These are phyloP conservation scores for Arxiozyma telluris DNA, from an alignment of 1,139 yeast genomes.

Conservation along the genomic window DNA sequence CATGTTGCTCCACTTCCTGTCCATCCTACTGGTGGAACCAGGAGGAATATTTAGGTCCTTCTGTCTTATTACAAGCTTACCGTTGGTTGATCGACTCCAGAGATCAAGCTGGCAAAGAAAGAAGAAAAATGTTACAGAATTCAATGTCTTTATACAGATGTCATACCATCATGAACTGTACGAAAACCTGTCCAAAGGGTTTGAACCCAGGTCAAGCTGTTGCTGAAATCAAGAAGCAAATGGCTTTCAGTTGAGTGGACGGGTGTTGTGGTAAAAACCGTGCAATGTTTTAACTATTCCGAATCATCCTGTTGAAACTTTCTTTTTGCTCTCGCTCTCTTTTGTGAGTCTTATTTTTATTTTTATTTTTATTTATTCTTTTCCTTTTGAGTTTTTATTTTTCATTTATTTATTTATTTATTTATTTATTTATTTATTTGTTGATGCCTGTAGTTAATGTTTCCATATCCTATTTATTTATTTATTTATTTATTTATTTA, in stretches of 20 bases:
- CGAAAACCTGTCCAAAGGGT: conserved; percentile 98
- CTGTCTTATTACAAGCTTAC: conserved; percentile 97
- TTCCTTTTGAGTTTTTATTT: not conserved
- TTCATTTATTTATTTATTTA: not conserved
- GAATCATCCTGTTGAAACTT: too few relatives aligned
- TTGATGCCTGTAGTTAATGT: not conserved
- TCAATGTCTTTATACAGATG: conserved; percentile 98
- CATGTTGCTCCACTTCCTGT: conserved; percentile 98
- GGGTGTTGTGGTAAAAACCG: too few relatives aligned
- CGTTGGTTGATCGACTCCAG: conserved; percentile 98
- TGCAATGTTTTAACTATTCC: too few relatives aligned
- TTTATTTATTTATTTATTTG: not conserved
- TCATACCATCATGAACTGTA: conserved; percentile 98
- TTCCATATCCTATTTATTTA: not conserved
- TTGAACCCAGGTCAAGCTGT: conserved; percentile 97
- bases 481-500: not conserved
- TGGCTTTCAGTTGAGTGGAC: conserved; percentile 44
- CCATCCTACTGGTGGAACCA: conserved; percentile 99
- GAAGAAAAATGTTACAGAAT: conserved; percentile 89
- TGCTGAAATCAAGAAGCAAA: conserved; percentile 91
- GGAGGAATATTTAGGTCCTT: conserved; percentile 97
- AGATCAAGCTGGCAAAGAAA: conserved; percentile 74
- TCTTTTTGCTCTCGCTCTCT: too few relatives aligned
- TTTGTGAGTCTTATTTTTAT: not conserved
- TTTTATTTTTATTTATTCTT: not conserved